These are phyloP conservation scores for Populus davidiana DNA, from an alignment of 345 rosid species.

Conservation along the genomic window DNA sequence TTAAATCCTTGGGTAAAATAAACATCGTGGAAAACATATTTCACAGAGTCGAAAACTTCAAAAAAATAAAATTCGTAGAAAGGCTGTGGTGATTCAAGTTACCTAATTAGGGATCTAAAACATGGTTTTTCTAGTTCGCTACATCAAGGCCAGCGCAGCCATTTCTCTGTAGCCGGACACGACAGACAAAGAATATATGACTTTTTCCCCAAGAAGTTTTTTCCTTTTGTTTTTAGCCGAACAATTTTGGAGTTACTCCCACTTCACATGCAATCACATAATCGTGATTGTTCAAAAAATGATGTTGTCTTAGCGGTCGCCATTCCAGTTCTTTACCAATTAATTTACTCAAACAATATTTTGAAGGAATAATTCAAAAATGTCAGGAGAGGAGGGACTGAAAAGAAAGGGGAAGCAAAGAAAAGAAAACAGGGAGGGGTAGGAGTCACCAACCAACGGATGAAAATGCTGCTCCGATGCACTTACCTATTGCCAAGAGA, in stretches of 20 bases:
- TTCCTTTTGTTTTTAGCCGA: neutral
- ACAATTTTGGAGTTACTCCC: neutral
- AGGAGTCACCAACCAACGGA: neutral
- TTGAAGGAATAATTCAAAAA: neutral
- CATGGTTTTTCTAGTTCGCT: neutral
- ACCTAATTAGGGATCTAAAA: neutral
- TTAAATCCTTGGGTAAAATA: neutral
- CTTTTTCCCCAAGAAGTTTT: neutral
- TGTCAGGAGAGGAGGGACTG: neutral
- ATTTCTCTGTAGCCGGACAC: neutral
- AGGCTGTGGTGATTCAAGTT: neutral
- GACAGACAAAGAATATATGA: too few species aligned
- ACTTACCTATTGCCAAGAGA: slow-evolving; percentile 71
- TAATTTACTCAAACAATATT: neutral
- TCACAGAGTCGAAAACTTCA: neutral
- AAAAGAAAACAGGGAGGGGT: neutral
- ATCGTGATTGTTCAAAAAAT: too few species aligned
- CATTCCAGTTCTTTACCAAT: neutral
- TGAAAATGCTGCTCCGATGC: neutral
- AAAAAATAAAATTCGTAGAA: too few species aligned
- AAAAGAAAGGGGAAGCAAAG: neutral
- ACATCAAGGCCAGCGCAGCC: neutral
- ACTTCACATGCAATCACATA: too few species aligned
- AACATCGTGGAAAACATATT: neutral
- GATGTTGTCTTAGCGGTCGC: neutral